Base-by-base conservation (phyloP, 192 early-diverging fungal species). In the Coemansia sp. region DNA sequence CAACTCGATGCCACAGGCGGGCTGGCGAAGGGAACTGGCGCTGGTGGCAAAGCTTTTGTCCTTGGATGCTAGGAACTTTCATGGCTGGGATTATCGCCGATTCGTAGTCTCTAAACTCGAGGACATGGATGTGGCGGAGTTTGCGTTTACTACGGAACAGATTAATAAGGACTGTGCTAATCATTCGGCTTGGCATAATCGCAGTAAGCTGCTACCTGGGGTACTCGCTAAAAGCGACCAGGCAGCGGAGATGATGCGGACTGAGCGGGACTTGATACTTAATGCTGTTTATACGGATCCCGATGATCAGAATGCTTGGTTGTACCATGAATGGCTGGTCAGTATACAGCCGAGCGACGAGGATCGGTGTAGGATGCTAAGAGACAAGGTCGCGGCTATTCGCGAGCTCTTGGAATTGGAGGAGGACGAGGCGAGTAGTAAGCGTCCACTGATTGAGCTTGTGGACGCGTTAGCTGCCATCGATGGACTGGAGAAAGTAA, bases 131-230 rank as follows among this genome's bases (percentile, higher is more conserved):
- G 50, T 77, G 27, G 67, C 68, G 19, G 96, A 99, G 79, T 93
- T 95, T 75, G 90, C 93, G 17, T 99, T 89, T 74, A 97, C 95
- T 0, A 92, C 89, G 1, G 84, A 78, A 48, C 97, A 99, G 77
- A 97, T 99, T 76, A 86, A 87, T 51, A 88, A 92, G 72, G 94
- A 93, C 77, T 98, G 96, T 75, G 94, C 94, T 21, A 99, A 99
- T 84, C 95, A 93, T 72, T 94, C 95, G 12, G 98, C 98, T n/a
- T 99, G 98, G 98, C 96, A 99, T 73, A 91, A 97, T 70, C 79
- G 98, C 61, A 91, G 88, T 62, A 96, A 94, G 70, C 68, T 96
- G 14, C 75, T 99, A 29, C 88, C 79, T 7, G 64, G 64, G 1
- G 68, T 72, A 4, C 63, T 78, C 31, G 38, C 55, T 0, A 55